Conservation (phyloP, 768 basidiomycete genomes). For the Termitomyces sp. region DNA sequence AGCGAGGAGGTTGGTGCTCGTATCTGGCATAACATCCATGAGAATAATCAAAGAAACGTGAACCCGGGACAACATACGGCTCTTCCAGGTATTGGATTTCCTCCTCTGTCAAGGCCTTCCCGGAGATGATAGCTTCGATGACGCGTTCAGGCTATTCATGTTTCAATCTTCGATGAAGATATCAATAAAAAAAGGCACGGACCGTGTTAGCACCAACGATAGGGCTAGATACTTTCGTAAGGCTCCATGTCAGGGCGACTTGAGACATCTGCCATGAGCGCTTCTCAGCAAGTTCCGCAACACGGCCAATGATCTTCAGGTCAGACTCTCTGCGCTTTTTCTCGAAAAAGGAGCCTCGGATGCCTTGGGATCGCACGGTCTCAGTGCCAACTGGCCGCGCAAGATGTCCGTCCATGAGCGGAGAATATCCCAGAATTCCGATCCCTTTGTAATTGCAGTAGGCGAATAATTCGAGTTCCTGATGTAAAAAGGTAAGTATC, state of each 20-base stretch:
- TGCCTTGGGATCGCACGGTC: slow-evolving; percentile 12
- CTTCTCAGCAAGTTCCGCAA: slow-evolving; percentile 39
- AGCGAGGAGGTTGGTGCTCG: not conserved
- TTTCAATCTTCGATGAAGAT: slow-evolving; percentile 29
- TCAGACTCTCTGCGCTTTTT: slow-evolving; percentile 20
- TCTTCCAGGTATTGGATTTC: not conserved
- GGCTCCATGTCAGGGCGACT: slow-evolving; percentile 41
- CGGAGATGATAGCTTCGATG: not conserved
- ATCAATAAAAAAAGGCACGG: slow-evolving; percentile 18
- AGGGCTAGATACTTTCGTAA: slow-evolving; percentile 30
- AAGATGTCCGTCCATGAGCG: slow-evolving; percentile 34
- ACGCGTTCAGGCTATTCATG: not conserved
- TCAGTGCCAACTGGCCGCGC: slow-evolving; percentile 28
- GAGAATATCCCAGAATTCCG: slow-evolving; percentile 47
- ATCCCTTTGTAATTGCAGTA: slow-evolving; percentile 47
- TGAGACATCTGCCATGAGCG: slow-evolving; percentile 39
- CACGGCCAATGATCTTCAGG: slow-evolving; percentile 29
- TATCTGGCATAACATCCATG: not conserved
- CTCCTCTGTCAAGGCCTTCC: not conserved
- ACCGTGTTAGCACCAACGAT: slow-evolving; percentile 21
- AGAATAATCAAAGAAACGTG: not conserved
- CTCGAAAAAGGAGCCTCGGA: slow-evolving; percentile 15
- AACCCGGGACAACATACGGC: too few relatives aligned
- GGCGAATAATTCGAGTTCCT: slow-evolving; percentile 42
- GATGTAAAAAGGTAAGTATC: not conserved